These are phyloP conservation scores for Sporothrix euskadiensis DNA, from an alignment of 2,329 filamentous ascomycete species.

Conservation along the genomic window DNA sequence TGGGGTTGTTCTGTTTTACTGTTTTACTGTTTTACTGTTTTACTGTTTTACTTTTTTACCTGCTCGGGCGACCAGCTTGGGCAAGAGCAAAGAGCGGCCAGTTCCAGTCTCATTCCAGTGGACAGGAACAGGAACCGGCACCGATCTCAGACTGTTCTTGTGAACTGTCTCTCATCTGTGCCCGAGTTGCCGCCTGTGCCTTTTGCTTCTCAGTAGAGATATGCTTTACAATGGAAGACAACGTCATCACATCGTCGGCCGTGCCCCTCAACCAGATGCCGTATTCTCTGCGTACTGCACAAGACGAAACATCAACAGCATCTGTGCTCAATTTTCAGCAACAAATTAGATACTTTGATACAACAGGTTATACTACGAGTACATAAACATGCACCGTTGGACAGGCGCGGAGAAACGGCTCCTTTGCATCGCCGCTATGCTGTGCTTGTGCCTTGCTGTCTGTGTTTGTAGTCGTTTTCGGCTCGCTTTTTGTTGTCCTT, in stretches of 20 bases:
- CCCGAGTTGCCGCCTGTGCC: neutral
- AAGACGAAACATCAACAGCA: neutral
- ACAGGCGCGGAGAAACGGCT: neutral
- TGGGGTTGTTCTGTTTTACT: conserved; percentile 1
- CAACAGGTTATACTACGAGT: no score
- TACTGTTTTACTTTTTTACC: neutral
- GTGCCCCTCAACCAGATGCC: neutral
- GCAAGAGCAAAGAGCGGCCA: neutral
- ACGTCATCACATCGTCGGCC: neutral
- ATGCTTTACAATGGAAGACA: neutral
- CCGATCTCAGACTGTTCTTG: neutral
- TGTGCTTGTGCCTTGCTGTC: neutral
- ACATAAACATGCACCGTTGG: neutral
- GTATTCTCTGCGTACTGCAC: neutral
- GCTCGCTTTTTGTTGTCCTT: neutral
- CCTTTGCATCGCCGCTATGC: neutral
- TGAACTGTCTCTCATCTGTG: neutral
- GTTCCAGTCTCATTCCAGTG: neutral
- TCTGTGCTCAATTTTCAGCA: neutral
- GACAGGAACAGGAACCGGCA: neutral
- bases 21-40: no score
- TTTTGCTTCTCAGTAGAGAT: neutral
- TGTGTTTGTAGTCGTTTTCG: neutral
- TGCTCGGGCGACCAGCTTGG: neutral
- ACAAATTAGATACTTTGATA: neutral